Evolutionary conservation across 2,329 filamentous ascomycete genomes (phyloP).

Genomic region (Achaetomium macrosporum): DNA sequence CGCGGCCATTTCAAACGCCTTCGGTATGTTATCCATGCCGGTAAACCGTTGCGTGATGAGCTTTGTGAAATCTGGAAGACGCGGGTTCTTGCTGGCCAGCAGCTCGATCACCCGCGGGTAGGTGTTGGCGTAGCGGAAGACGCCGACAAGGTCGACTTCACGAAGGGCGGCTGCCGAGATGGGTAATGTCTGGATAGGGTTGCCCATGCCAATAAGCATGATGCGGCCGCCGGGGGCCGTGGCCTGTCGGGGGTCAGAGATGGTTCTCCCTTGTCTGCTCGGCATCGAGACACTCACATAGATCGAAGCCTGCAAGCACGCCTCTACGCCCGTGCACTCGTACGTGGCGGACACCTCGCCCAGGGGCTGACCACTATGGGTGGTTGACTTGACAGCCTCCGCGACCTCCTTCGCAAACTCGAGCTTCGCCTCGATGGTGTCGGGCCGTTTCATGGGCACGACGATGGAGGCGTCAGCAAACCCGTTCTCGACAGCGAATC

Average conservation of each 20-base stretch:
- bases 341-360: constrained; percentile 63
- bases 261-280: not conserved
- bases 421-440: constrained; percentile 48
- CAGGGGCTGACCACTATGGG: constrained; percentile 38
- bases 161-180: constrained; percentile 62
- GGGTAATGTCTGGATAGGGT: constrained; percentile 62
- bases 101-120: constrained; percentile 54
- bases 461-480: constrained; percentile 50
- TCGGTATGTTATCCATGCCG: constrained; percentile 56
- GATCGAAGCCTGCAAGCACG: constrained; percentile 68
- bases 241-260: constrained; percentile 30
- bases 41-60: constrained; percentile 66
- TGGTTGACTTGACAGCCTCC: constrained; percentile 34
- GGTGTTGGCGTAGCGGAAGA: constrained; percentile 70
- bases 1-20: constrained; percentile 68
- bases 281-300: constrained; percentile 42
- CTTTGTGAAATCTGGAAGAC: constrained; percentile 59
- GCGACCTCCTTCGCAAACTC: constrained; percentile 46
- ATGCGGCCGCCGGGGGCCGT: constrained; percentile 63
- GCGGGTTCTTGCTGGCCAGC: constrained; percentile 41
- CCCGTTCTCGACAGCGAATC: constrained; percentile 50
- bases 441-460: constrained; percentile 44
- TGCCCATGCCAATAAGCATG: constrained; percentile 68
- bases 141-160: constrained; percentile 65
- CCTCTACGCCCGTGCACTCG: constrained; percentile 74